Evolutionary conservation across 1,284 basidiomycete genomes (phyloP).

Genomic region (Cutaneotrichosporon mucoides): DNA sequence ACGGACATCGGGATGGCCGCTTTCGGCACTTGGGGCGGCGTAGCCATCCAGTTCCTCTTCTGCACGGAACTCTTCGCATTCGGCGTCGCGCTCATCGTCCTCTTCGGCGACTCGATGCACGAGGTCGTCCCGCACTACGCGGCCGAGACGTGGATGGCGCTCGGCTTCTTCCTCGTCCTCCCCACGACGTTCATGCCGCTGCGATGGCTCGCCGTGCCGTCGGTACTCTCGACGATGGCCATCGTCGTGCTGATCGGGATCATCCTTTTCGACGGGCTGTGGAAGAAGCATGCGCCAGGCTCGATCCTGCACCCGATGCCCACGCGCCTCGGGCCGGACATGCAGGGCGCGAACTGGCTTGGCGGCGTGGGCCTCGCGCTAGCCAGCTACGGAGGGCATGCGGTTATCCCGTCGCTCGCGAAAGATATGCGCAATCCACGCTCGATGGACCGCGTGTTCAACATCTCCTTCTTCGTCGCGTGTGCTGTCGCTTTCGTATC

Average conservation of each 20-base stretch:
- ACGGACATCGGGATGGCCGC: constrained; percentile 83
- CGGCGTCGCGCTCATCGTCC: constrained; percentile 69
- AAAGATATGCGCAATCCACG: constrained; percentile 83
- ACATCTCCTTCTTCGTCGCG: constrained; percentile 52
- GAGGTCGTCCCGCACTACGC: constrained; percentile 65
- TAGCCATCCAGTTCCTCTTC: constrained; percentile 54
- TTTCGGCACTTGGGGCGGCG: constrained; percentile 67
- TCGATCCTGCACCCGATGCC: constrained; percentile 70
- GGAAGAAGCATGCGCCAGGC: constrained; percentile 71
- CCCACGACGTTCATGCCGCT: constrained; percentile 81
- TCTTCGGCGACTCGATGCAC: constrained; percentile 80
- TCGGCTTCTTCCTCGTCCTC: constrained; percentile 69
- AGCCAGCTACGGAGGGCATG: constrained; percentile 93
- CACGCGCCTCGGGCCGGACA: constrained; percentile 61
- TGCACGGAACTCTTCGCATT: constrained; percentile 75
- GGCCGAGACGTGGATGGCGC: constrained; percentile 66
- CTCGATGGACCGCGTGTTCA: constrained; percentile 63
- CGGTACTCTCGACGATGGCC: constrained; percentile 75
- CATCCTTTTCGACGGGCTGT: constrained; percentile 77
- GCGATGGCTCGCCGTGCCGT: constrained; percentile 76
- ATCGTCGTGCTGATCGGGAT: constrained; percentile 72
- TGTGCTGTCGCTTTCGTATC: constrained; percentile 74
- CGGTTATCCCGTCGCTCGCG: constrained; percentile 83
- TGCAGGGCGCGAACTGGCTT: constrained; percentile 52
- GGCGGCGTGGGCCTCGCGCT: constrained; percentile 77